Percentiles rank a stretch among this genome's conserved stretches.
Evolutionary conservation across 1,284 basidiomycete genomes (phyloP).

Genomic region (Pterula multifida): DNA sequence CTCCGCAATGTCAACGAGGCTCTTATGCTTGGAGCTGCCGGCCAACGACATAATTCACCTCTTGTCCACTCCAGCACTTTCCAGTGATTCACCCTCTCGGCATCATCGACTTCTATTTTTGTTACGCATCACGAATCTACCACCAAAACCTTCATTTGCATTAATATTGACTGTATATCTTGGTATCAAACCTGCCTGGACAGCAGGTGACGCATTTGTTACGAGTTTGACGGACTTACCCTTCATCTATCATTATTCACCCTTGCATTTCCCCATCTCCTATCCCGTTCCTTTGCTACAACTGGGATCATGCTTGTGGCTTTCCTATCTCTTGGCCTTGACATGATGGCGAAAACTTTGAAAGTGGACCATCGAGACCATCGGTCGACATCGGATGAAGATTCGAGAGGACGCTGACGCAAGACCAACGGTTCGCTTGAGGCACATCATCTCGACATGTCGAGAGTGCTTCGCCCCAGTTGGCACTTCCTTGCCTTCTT

Average conservation of each 20-base stretch:
- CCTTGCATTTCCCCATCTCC: constrained; percentile 8
- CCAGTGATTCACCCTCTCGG: constrained; percentile 23
- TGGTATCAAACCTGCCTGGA: constrained; percentile 3
- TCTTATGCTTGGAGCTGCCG: constrained; percentile 38
- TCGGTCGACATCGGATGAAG: constrained; percentile 1
- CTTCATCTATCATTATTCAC: constrained; percentile 11
- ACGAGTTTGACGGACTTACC: constrained; percentile 14
- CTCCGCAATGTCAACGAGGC: constrained; percentile 76
- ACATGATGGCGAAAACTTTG: constrained; percentile 5
- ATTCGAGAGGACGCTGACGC: constrained; percentile 1
- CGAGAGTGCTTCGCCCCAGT: constrained; percentile 38
- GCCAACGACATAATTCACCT: constrained; percentile 21
- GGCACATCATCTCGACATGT: constrained; percentile 29
- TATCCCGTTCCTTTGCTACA: constrained; percentile 5
- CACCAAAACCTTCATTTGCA: not conserved
- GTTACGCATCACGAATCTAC: not conserved
- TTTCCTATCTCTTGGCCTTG: constrained; percentile 6
- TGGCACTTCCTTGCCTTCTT: constrained; percentile 42
- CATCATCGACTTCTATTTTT: constrained; percentile 2
- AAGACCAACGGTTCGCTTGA: constrained; percentile 26
- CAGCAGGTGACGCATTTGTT: constrained; percentile 3
- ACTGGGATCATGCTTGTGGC: constrained; percentile 5
- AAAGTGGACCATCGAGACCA: constrained; percentile 2
- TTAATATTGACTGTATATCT: constrained; percentile 1
- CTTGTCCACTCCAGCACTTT: constrained; percentile 26